Base-by-base conservation (phyloP, 352 stramenopile species). In the Phytophthora fragariae region DNA sequence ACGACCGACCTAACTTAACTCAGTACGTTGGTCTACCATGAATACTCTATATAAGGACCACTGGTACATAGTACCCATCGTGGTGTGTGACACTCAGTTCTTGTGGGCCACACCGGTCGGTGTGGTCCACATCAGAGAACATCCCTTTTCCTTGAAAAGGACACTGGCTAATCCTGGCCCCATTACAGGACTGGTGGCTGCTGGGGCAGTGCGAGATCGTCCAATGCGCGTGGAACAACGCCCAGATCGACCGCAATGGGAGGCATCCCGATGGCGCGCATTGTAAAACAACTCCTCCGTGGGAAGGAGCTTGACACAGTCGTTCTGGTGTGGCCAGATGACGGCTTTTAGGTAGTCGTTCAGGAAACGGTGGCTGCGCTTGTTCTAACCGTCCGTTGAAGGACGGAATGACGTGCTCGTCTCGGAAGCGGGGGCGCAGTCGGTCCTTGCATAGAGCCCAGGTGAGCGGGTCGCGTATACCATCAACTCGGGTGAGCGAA, bases 171-270 rank as follows among this genome's bases (percentile, higher is more conserved):
- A 21, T 21, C 19, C 19, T 21, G 19, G 19, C 19, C 19, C 19
- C 19, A 21, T 21, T 21, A 21, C 19, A 21, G 24, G 54, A 60
- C 11, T 41, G 35, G 35, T 12, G 35, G 35, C 24, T 41, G 35
- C 35, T 41, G 8, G 11, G 52, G 24, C 4, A 19, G 29, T 29
- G 31, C 27, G 6, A 44, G 10, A 3, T 21, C 52, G 21, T 19
- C 11, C 7, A 58, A 10, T 2, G 54, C 54, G 17, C 33, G 29
- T 9, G 31, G 39, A 17, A 15, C 5, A n/a, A 57, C 65, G 14
- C 65, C 57, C 15, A 72, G 10, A 19, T 72, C 65, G 1, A 46
- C 65, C n/a, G 56, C 57, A 31, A 72, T 66, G 21, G 65, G 65
- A 2, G 65, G 58, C 65, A 72, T 66, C 11, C 47, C 54, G 47